phyloP scores from a whole-genome alignment of 495 filamentous ascomycete species.

The Opeltia flavorubescens region DNA sequence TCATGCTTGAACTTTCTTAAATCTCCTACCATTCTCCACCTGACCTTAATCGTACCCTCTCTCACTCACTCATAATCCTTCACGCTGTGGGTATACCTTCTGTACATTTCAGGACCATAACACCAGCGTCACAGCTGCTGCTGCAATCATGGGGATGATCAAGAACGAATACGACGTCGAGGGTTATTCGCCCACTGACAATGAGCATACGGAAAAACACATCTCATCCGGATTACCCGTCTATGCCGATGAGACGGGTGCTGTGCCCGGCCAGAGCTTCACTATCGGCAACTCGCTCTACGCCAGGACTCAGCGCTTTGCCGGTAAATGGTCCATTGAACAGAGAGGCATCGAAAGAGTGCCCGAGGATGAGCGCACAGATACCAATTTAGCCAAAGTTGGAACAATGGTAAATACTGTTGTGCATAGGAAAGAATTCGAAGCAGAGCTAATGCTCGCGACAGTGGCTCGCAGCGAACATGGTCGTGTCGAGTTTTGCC shows the following conservation, averaged over 20 bases:
- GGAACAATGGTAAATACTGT: conserved; percentile 52
- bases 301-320: conserved; percentile 56
- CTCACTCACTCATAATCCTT: background rate
- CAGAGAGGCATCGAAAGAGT: conserved; percentile 72
- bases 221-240: conserved; percentile 13
- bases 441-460: background rate
- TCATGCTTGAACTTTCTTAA: background rate
- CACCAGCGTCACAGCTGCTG: conserved; percentile 3
- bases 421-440: background rate
- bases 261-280: conserved; percentile 48
- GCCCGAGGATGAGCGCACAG: conserved; percentile 55
- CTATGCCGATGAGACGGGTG: conserved; percentile 26
- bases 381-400: conserved; percentile 51
- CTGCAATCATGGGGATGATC: conserved; percentile 13
- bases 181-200: conserved; percentile 9
- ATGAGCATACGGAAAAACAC: conserved; percentile 4
- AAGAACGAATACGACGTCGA: conserved; percentile 11
- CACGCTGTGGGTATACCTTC: no score
- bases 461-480: conserved; percentile 74
- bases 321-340: conserved; percentile 57
- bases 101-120: no score
- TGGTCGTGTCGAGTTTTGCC: conserved; percentile 72
- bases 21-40: background rate
- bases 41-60: background rate
- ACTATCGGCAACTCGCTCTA: conserved; percentile 44